These are phyloP conservation scores for Candida germanica DNA, from an alignment of 805 yeast species.

Conservation along the genomic window DNA sequence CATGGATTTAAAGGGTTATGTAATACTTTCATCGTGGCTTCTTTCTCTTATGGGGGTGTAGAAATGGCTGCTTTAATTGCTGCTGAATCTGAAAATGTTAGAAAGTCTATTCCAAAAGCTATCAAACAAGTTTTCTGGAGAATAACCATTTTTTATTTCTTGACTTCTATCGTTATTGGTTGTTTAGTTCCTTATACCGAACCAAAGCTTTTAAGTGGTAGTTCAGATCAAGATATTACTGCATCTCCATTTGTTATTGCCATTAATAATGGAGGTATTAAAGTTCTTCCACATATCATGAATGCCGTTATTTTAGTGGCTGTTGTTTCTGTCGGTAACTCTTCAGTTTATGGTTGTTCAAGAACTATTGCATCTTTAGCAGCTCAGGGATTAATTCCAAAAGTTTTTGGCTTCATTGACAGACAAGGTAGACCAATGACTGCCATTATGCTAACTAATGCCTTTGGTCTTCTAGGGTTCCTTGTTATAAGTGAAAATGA, in stretches of 20 bases:
- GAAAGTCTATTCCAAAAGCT: conserved; percentile 39
- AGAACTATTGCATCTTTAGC: conserved; percentile 68
- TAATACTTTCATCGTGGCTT: conserved; percentile 31
- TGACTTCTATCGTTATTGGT: conserved; percentile 33
- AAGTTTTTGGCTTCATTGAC: conserved; percentile 38
- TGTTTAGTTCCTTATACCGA: conserved; percentile 51
- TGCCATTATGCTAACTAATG: conserved; percentile 29
- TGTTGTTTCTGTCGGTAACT: conserved; percentile 73
- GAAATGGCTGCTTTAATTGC: conserved; percentile 38
- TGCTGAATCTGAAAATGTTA: conserved; percentile 40
- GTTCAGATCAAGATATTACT: conserved; percentile 47
- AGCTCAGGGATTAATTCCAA: conserved; percentile 66
- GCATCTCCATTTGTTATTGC: conserved; percentile 80
- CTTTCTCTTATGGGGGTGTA: conserved; percentile 33
- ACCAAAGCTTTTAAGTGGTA: conserved; percentile 45
- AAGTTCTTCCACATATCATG: conserved; percentile 67
- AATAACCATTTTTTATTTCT: conserved; percentile 38
- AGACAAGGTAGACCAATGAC: conserved; percentile 41
- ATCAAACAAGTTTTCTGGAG: conserved; percentile 44
- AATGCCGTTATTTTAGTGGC: conserved; percentile 72
- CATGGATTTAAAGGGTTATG: conserved; percentile 40
- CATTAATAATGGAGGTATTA: conserved; percentile 57
- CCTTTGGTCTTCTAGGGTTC: conserved; percentile 40
- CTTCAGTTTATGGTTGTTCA: conserved; percentile 68
- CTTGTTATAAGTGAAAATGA: conserved; percentile 29